Percentiles rank a stretch among this genome's conserved stretches.
phyloP scores from a whole-genome alignment of 2,329 filamentous ascomycete species.

The Cladobotryum protrusum region DNA sequence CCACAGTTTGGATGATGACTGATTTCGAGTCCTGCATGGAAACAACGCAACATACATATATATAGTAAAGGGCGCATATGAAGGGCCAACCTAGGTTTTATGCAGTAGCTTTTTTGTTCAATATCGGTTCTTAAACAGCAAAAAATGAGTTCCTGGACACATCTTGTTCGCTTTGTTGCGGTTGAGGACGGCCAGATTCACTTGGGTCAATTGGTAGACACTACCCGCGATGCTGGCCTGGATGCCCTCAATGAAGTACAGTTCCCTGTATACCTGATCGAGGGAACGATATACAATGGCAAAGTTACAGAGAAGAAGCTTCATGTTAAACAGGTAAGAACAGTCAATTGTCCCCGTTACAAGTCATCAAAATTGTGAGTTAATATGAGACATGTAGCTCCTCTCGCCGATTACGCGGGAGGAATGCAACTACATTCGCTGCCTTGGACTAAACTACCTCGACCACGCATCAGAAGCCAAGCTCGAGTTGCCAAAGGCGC shows the following conservation, averaged over 20 bases:
- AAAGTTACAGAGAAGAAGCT: neutral
- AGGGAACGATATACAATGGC: neutral
- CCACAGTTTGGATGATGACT: too few relatives aligned
- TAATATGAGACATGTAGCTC: too few relatives aligned
- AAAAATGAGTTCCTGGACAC: constrained; percentile 1
- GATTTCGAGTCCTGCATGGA: too few relatives aligned
- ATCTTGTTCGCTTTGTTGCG: constrained; percentile 5
- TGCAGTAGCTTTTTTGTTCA: too few relatives aligned
- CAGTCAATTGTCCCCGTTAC: too few relatives aligned
- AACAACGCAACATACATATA: too few relatives aligned
- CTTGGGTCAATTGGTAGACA: constrained; percentile 1
- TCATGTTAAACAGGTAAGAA: too few relatives aligned
- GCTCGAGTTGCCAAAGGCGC: constrained; percentile 5
- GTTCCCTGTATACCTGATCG: neutral
- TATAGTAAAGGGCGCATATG: too few relatives aligned
- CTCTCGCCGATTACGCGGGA: neutral
- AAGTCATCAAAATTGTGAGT: too few relatives aligned
- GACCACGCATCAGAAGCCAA: constrained; percentile 15
- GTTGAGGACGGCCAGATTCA: constrained; percentile 7
- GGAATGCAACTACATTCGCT: constrained; percentile 5
- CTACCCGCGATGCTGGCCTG: neutral
- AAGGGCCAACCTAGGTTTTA: too few relatives aligned
- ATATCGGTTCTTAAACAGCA: neutral
- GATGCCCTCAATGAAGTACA: neutral
- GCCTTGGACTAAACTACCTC: constrained; percentile 19